Evolutionary conservation across 2,329 filamentous ascomycete species (phyloP), one percentile per base, ranked within the genome.

Genomic region (Lachnellula hyalina): DNA sequence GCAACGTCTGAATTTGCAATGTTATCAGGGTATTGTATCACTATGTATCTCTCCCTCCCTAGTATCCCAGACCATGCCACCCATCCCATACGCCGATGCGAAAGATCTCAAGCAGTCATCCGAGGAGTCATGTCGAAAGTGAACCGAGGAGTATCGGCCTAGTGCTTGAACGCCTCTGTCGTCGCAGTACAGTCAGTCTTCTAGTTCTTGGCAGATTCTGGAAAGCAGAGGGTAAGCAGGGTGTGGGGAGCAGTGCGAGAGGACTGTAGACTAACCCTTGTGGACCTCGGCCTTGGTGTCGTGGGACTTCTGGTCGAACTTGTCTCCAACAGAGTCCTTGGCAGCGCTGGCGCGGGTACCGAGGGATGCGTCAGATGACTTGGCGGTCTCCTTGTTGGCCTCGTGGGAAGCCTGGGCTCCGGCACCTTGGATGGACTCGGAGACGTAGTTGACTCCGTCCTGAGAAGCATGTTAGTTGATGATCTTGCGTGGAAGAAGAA

Each of bases 301-400:
- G 72, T 81, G 78, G 68, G 74, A 73, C 61, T 62, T 55, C 74
- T 82, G 73, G 59, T 80, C 73, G 41, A 76, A 46, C 77, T 82
- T 82, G 74, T 82, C 77, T 57, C 63, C 60, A 45, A 73, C 61
- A 51, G 79, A 79, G 60, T 77, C 76, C 66, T 77, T 73, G 53
- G 76, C 79, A 58, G 79, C 80, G 46, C 70, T 73, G 65, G 73
- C 74, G 61, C 79, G 78, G 65, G 73, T 74, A 55, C 59, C 55
- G 54, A 78, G 21, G 61, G 61, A 69, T 59, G 72, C 72, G 64
- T 80, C 68, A 61, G 59, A 64, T 66, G 77, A 76, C 73, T 82
- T 81, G 67, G 79, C 80, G 67, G 75, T 70, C 35, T 66, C 68
- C 77, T 82, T 82, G 78, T 82, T 82, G 74, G 72, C 74, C 73